These are phyloP conservation scores for Pelargonium cotyledonis DNA, from an alignment of 441 rosid genomes.

Conservation along the genomic window DNA sequence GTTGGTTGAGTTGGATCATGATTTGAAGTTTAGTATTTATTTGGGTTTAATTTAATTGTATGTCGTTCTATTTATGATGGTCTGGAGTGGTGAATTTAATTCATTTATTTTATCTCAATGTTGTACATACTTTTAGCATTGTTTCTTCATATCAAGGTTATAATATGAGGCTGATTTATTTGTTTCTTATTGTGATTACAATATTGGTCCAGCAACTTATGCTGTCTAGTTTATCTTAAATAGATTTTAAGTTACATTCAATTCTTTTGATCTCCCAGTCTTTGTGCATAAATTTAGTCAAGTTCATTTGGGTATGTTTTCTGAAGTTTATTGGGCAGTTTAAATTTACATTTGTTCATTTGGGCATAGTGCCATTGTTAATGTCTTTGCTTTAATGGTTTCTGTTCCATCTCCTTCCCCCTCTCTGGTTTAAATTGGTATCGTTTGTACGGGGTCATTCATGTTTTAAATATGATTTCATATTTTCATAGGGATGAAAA, in stretches of 20 bases:
- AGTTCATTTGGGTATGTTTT: background rate
- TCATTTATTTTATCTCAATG: background rate
- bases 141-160: background rate
- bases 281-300: background rate
- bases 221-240: background rate
- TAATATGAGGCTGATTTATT: background rate
- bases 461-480: conserved; percentile 16
- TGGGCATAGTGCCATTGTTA: background rate
- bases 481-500: conserved; percentile 67
- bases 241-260: background rate
- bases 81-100: no score
- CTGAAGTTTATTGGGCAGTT: background rate
- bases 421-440: background rate
- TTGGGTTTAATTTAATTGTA: no score
- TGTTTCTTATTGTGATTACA: background rate
- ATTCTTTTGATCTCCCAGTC: no score
- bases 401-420: background rate
- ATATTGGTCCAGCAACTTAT: background rate
- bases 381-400: background rate
- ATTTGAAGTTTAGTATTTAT: no score
- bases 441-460: background rate
- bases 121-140: background rate
- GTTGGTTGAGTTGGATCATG: no score
- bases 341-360: background rate
- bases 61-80: no score